Base-by-base conservation (phyloP, 805 yeast species). In the Hermanozyma aechmeae region DNA sequence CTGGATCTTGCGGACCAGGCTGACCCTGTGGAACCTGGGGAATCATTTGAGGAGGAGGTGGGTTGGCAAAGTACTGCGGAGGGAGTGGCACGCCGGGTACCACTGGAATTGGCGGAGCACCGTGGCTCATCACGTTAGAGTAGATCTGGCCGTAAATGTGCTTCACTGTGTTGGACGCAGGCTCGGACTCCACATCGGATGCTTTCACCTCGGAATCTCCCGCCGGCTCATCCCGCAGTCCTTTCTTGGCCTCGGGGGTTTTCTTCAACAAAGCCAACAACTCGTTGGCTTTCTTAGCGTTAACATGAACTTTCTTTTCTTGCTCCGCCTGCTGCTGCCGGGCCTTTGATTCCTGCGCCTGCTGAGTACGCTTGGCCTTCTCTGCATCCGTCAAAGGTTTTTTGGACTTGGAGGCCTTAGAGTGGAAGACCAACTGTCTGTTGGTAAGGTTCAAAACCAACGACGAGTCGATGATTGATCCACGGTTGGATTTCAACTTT, bases 381-480 rank as follows among this genome's bases (percentile, higher is more conserved):
- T 47, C 56, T 6, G 42, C 42, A 13, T 36, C 41, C 13, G 40
- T 38, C 34, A 58, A 40, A 5, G 57, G 45, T 41, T 49, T 53
- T 35, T 52, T 53, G 25, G 42, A 46, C 37, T 57, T 54, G 2
- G 86, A 73, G 8, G 82, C 79, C 43, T 72, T 72, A 3, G 86
- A 73, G 43, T 81, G 87, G 51, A 69, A 82, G 23, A 82, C 73
- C 43, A 83, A 72, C 51, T 89, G 95, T 37, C 71, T 71, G 43
- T 73, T 58, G 4, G 89, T 66, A 28, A 89, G 48, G 50, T 92
- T 92, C 56, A 92, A 66, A 20, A 92, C 76, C 31, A 83, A 67
- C 0, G 89, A 75, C 0, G 94, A 76, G 39, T 83, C 94, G 31
- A 92, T 73, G 15, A 80, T 74, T 41, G 85, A 56, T 13, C 97